These are phyloP conservation scores for Podaxis rugospora DNA, from an alignment of 768 basidiomycete species.

Conservation along the genomic window DNA sequence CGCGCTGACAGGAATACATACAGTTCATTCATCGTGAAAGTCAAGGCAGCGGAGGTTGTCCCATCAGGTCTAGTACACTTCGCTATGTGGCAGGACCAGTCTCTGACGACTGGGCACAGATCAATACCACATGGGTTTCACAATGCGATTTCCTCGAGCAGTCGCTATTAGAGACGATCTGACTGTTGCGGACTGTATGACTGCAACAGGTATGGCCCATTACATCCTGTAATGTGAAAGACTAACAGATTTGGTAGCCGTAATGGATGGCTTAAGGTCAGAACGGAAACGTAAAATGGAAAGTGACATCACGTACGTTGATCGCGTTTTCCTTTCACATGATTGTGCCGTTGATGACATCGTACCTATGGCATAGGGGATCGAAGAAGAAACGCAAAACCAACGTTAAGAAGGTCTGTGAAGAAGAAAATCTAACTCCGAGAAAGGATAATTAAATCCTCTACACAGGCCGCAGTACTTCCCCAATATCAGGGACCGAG, in stretches of 20 bases:
- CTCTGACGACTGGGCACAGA: conserved; percentile 36
- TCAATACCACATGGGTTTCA: conserved; percentile 79
- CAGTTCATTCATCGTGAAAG: conserved; percentile 90
- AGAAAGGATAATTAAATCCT: not conserved
- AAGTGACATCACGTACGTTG: conserved; percentile 44
- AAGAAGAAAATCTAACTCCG: not conserved
- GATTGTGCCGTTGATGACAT: not conserved
- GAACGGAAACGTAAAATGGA: conserved; percentile 78
- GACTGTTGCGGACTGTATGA: conserved; percentile 65
- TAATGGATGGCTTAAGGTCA: conserved; percentile 55
- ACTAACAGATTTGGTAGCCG: conserved; percentile 29
- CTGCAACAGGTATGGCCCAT: conserved; percentile 48
- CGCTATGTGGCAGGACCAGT: not conserved
- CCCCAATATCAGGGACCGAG: conserved; percentile 66
- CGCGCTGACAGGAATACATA: not conserved
- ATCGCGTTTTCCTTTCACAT: not conserved
- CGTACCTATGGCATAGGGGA: conserved; percentile 19
- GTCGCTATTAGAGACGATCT: conserved; percentile 77
- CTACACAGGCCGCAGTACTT: conserved; percentile 48
- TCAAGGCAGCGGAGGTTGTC: conserved; percentile 92
- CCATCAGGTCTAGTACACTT: conserved; percentile 47
- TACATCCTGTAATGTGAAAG: not conserved
- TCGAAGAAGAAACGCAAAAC: conserved; percentile 59
- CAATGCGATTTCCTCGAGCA: conserved; percentile 93
- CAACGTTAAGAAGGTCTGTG: conserved; percentile 43